These are phyloP conservation scores for Ceratobasidium sp. DNA, from an alignment of 1,284 basidiomycete species.

Conservation along the genomic window DNA sequence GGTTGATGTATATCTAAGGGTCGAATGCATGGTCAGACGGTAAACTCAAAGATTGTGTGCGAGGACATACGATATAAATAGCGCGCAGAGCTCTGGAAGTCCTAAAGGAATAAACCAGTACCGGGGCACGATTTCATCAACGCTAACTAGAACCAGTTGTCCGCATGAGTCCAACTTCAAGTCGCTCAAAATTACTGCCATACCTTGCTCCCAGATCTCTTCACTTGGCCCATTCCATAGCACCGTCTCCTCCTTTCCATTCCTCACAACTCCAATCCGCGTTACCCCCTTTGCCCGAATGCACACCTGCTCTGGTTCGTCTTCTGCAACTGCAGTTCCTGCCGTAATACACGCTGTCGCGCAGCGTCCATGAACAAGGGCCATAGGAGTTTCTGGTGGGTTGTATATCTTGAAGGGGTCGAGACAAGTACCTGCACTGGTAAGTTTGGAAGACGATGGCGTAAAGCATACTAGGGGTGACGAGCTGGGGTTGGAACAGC, in stretches of 20 bases:
- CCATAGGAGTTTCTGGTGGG: conserved; percentile 49
- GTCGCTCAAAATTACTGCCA: conserved; percentile 44
- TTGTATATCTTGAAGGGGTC: conserved; percentile 45
- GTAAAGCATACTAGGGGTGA: conserved; percentile 33
- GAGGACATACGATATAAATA: conserved; percentile 63
- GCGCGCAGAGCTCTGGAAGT: conserved; percentile 55
- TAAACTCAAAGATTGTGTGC: neutral
- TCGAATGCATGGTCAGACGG: neutral
- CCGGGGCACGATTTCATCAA: conserved; percentile 62
- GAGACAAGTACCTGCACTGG: neutral
- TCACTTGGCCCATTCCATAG: conserved; percentile 73
- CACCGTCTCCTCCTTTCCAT: conserved; percentile 55
- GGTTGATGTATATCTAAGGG: conserved; percentile 67
- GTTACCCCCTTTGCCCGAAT: conserved; percentile 60
- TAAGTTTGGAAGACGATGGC: neutral
- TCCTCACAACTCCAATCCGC: conserved; percentile 42
- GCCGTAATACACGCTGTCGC: conserved; percentile 40
- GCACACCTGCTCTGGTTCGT: conserved; percentile 56
- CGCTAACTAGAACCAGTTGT: conserved; percentile 60
- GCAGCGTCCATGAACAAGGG: conserved; percentile 40
- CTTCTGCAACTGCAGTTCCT: conserved; percentile 22
- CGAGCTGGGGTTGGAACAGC: conserved; percentile 13
- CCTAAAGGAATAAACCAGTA: conserved; percentile 60
- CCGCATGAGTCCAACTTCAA: conserved; percentile 14
- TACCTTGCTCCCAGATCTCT: conserved; percentile 77